Percentiles rank a stretch among this genome's conserved stretches.
Evolutionary conservation across 768 basidiomycete genomes (phyloP).

Genomic region (Neoboletus subvelutipes): DNA sequence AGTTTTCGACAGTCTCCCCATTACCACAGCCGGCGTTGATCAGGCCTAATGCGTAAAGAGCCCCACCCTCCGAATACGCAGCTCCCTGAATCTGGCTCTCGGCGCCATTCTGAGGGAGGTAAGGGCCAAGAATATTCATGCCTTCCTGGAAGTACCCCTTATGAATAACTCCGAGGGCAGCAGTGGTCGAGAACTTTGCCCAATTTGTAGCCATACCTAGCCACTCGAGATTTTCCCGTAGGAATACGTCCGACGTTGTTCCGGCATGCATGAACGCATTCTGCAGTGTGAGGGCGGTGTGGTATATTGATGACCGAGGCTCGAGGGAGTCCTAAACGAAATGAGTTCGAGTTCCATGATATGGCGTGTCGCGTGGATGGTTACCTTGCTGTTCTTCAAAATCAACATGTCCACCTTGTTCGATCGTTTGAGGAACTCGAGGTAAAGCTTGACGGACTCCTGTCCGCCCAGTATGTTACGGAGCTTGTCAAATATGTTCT

Average conservation of each 20-base stretch:
- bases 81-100: slow-evolving; percentile 77
- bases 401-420: slow-evolving; percentile 92
- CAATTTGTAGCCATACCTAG: slow-evolving; percentile 93
- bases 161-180: slow-evolving; percentile 95
- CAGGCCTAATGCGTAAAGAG: slow-evolving; percentile 91
- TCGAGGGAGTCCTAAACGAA: slow-evolving; percentile 76
- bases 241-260: slow-evolving; percentile 90
- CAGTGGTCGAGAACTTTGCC: slow-evolving; percentile 98
- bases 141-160: slow-evolving; percentile 95
- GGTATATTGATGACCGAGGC: slow-evolving; percentile 93
- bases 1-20: slow-evolving; percentile 63
- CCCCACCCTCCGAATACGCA: slow-evolving; percentile 92
- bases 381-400: slow-evolving; percentile 88
- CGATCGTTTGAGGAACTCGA: slow-evolving; percentile 93
- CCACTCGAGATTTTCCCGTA: slow-evolving; percentile 97
- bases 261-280: slow-evolving; percentile 99
- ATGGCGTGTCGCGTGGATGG: background rate
- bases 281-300: slow-evolving; percentile 93
- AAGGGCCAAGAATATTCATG: slow-evolving; percentile 88
- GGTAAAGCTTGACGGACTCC: slow-evolving; percentile 88
- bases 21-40: slow-evolving; percentile 91
- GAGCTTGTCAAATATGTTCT: slow-evolving; percentile 68
- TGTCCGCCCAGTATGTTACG: slow-evolving; percentile 86
- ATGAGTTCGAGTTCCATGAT: slow-evolving; percentile 9
- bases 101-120: slow-evolving; percentile 77